Base-by-base conservation (phyloP, 768 basidiomycete species). In the Tylopilus subfusipes region DNA sequence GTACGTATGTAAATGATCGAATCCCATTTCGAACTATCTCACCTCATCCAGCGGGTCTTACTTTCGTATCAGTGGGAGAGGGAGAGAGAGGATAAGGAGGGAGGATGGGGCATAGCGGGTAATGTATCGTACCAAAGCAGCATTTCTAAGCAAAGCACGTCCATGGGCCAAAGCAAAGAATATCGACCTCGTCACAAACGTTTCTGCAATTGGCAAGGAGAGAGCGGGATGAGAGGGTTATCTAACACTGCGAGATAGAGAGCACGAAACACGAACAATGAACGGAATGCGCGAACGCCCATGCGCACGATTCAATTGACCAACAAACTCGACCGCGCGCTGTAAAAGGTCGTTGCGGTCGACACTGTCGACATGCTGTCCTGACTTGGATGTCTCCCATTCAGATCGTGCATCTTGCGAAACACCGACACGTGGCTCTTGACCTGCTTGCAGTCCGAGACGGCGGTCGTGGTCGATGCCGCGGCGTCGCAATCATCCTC, bases 311-410 rank as follows among this genome's bases (percentile, higher is more conserved):
- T 45, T 57, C 48, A 68, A 4, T 38, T 38, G 7, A 50, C 56
- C 50, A 60, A 31, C 33, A 59, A 42, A 49, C 70, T 68, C 43
- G 68, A 72, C 33, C 62, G 66, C 9, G 70, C 68, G 48, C 68
- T 70, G 38, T 70, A 71, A 55, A 62, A 70, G 29, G 53, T 34
- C n/a, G 67, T 60, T 16, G 42, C 54, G 30, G 67, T 68, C 36
- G 61, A 58, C 39, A 52, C 55, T 21, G 62, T 63, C 24, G 45
- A 61, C 42, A 46, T 68, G 22, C 68, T 69, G 22, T 69, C 65
- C 36, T 64, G 61, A 27, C 67, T 69, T 14, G 60, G 54, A 25
- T 71, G 54, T 30, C 61, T 47, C n/a, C 51, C 53, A 16, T 5
- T 24, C 5, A 33, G 5, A 24, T 54, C 56, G 24, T 59, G 29